Conservation (phyloP, 208 protist species). For the Tritrichomonas musculus region DNA sequence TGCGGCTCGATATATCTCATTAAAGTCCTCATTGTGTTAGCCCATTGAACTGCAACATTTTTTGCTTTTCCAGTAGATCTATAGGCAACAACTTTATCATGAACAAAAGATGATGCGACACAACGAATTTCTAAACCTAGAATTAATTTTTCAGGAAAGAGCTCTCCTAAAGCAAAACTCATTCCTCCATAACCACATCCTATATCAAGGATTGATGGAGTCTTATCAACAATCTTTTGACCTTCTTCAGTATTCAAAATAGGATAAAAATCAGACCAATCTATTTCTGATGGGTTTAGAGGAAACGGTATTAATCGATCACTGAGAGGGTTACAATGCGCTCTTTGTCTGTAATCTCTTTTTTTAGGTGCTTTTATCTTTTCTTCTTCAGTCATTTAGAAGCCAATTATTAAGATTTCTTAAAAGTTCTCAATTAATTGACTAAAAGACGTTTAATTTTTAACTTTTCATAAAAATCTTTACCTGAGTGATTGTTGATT, state of each 20-base stretch:
- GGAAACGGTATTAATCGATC: background rate
- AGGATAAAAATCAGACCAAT: conserved; percentile 30
- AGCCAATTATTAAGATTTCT: too few species aligned
- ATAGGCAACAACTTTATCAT: background rate
- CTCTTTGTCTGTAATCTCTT: background rate
- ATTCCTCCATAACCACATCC: conserved; percentile 34
- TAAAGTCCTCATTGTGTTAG: conserved; percentile 43
- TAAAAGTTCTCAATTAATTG: too few species aligned
- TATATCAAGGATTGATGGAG: conserved; percentile 23
- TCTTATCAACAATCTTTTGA: background rate
- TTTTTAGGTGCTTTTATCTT: background rate
- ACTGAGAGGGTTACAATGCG: conserved; percentile 26
- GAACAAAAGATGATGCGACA: background rate
- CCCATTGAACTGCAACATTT: conserved; percentile 30
- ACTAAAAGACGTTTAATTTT: too few species aligned
- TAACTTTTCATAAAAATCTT: too few species aligned
- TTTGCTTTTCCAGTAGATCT: background rate
- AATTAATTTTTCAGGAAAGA: background rate
- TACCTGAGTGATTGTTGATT: too few species aligned
- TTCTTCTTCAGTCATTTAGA: background rate
- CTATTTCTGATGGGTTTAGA: background rate
- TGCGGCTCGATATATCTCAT: conserved; percentile 31
- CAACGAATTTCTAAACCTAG: conserved; percentile 6
- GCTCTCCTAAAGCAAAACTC: background rate
- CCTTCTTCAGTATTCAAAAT: background rate